phyloP scores from a whole-genome alignment of 768 basidiomycete species.

The Rhizopogon rudus region DNA sequence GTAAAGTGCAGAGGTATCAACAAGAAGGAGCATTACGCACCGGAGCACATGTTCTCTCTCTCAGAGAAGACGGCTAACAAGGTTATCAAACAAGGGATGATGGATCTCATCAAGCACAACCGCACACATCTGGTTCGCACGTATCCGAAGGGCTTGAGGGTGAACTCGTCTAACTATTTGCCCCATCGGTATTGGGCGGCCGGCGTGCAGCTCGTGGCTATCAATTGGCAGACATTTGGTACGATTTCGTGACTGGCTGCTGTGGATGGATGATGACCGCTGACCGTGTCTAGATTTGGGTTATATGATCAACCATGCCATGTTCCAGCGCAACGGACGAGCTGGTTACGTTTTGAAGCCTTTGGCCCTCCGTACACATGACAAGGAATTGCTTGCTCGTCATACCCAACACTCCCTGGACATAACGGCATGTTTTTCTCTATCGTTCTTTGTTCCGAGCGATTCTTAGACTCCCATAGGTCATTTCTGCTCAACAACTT shows the following conservation, averaged over 20 bases:
- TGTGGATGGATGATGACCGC: not conserved
- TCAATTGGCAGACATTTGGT: conserved; percentile 99
- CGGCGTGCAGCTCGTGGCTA: conserved; percentile 84
- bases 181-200: conserved; percentile 89
- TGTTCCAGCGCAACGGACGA: conserved; percentile 91
- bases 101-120: conserved; percentile 82
- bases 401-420: conserved; percentile 58
- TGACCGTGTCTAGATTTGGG: conserved; percentile 59
- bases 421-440: conserved; percentile 44
- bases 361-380: conserved; percentile 57
- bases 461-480: conserved; percentile 21
- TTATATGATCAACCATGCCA: conserved; percentile 88
- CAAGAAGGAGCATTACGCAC: conserved; percentile 78
- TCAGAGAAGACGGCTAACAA: conserved; percentile 80
- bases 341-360: conserved; percentile 92
- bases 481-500: conserved; percentile 89
- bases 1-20: conserved; percentile 92
- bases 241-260: conserved; percentile 16
- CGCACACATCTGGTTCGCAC: conserved; percentile 76
- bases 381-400: conserved; percentile 52
- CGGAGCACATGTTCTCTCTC: conserved; percentile 89
- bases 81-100: conserved; percentile 61
- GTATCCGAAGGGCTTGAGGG: conserved; percentile 80
- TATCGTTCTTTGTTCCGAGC: not conserved
- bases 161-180: conserved; percentile 83